Evolutionary conservation across 2,329 filamentous ascomycete species (phyloP).

Genomic region (Aspergillus caelatus): DNA sequence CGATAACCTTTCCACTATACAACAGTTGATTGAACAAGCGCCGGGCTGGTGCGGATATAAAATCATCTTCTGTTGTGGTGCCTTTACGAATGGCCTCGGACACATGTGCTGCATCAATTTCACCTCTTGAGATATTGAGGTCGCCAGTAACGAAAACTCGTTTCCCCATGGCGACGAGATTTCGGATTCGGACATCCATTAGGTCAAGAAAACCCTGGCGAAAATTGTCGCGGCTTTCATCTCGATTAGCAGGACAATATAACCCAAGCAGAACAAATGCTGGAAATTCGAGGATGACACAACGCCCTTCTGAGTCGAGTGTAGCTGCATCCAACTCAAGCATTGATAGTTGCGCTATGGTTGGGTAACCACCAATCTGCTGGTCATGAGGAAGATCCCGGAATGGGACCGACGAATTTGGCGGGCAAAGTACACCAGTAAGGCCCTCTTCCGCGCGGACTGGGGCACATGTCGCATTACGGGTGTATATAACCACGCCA

Average conservation of each 20-base stretch:
- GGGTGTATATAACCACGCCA: constrained; percentile 91
- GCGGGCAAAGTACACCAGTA: constrained; percentile 74
- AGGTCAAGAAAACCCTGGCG: constrained; percentile 77
- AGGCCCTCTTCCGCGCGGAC: constrained; percentile 94
- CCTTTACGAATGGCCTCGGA: constrained; percentile 73
- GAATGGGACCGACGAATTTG: constrained; percentile 71
- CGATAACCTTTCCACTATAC: constrained; percentile 67
- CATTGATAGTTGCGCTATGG: constrained; percentile 64
- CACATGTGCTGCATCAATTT: constrained; percentile 76
- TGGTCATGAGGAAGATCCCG: constrained; percentile 72
- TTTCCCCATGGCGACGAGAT: constrained; percentile 78
- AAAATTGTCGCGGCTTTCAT: constrained; percentile 81
- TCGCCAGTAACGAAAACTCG: constrained; percentile 85
- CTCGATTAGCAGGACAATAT: constrained; percentile 87
- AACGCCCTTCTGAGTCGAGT: constrained; percentile 89
- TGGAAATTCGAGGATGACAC: constrained; percentile 87
- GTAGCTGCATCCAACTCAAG: constrained; percentile 66
- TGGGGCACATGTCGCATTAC: constrained; percentile 81
- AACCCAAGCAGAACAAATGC: constrained; percentile 92
- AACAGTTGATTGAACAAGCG: constrained; percentile 86
- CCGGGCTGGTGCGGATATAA: constrained; percentile 70
- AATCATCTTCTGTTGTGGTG: constrained; percentile 69
- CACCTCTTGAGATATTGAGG: constrained; percentile 73
- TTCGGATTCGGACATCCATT: constrained; percentile 81
- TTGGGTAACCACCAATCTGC: constrained; percentile 88